Percentiles rank a stretch among this genome's conserved stretches.
Evolutionary conservation across 2,329 filamentous ascomycete species (phyloP).

Genomic region (Dendryphion nanum): DNA sequence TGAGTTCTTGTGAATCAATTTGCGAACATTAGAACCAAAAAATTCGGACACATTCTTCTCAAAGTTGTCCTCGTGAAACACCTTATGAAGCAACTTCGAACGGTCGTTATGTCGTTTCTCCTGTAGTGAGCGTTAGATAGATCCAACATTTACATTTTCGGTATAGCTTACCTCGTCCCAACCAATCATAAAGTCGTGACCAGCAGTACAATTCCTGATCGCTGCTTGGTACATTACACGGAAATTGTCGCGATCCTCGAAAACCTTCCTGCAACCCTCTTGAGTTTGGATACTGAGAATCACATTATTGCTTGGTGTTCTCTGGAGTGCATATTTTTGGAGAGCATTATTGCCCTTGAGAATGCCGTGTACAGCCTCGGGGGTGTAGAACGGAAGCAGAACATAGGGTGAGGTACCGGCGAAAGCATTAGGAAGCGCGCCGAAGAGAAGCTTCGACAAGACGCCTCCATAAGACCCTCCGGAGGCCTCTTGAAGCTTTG

Average conservation of each 20-base stretch:
- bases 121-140: no score
- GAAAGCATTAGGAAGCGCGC: constrained; percentile 48
- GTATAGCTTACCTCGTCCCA: no score
- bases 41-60: constrained; percentile 45
- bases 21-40: constrained; percentile 44
- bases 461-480: constrained; percentile 48
- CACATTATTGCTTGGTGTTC: constrained; percentile 42
- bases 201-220: no score
- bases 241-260: no score
- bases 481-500: constrained; percentile 40
- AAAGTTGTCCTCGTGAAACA: constrained; percentile 46
- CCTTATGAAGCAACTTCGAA: constrained; percentile 51
- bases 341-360: constrained; percentile 47
- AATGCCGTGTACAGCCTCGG: constrained; percentile 48
- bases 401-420: constrained; percentile 51
- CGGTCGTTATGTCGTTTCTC: no score
- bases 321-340: constrained; percentile 46
- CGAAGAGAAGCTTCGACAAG: constrained; percentile 43
- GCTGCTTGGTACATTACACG: no score
- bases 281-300: constrained; percentile 51
- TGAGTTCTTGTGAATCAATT: constrained; percentile 48
- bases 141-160: no score
- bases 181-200: no score
- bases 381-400: constrained; percentile 53
- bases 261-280: no score